Evolutionary conservation across 2,329 filamentous ascomycete species (phyloP).

Genomic region (Diaporthe amygdali): DNA sequence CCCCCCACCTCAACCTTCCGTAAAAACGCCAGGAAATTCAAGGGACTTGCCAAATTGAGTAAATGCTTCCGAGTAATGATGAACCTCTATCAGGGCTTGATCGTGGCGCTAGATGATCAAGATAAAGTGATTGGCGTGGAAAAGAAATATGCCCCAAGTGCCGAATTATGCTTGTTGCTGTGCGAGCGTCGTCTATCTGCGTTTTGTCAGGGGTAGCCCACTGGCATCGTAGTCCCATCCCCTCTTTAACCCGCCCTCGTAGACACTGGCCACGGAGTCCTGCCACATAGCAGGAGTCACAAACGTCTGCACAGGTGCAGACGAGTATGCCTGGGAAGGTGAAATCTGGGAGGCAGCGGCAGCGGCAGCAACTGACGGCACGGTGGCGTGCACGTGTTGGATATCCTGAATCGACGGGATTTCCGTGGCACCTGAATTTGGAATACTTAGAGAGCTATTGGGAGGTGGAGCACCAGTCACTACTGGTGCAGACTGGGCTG

Average conservation of each 20-base stretch:
- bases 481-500: slow-evolving; percentile 47
- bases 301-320: slow-evolving; percentile 60
- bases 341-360: slow-evolving; percentile 37
- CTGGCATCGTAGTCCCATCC: slow-evolving; percentile 62
- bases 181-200: slow-evolving; percentile 30
- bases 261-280: slow-evolving; percentile 72
- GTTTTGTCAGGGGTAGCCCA: slow-evolving; percentile 35
- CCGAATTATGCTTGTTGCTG: background rate
- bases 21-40: background rate
- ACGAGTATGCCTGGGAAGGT: slow-evolving; percentile 54
- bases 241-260: slow-evolving; percentile 68
- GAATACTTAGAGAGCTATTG: slow-evolving; percentile 57
- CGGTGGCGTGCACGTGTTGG: slow-evolving; percentile 49
- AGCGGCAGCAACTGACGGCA: slow-evolving; percentile 44
- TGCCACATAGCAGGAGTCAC: slow-evolving; percentile 78
- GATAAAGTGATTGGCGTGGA: background rate
- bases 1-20: background rate
- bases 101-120: background rate
- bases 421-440: slow-evolving; percentile 59
- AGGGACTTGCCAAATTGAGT: slow-evolving; percentile 17
- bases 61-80: background rate
- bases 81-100: background rate
- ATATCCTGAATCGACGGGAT: slow-evolving; percentile 59
- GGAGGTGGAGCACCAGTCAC: slow-evolving; percentile 47
- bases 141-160: background rate